Base-by-base conservation (phyloP, 305 asterid genomes). In the Vinca major region DNA sequence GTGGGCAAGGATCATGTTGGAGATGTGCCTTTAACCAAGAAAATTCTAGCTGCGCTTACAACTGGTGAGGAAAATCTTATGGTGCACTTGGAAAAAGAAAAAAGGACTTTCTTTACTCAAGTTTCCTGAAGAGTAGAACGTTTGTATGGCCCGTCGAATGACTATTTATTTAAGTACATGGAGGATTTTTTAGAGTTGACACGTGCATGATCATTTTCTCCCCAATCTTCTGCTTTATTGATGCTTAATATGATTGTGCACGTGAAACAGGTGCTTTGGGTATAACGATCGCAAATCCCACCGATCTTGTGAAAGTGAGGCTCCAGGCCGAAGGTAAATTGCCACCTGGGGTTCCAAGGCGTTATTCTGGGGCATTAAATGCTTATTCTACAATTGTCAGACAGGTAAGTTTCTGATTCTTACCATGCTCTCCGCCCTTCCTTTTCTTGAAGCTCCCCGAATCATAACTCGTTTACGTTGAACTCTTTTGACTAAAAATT, bases 301-400 rank as follows among this genome's bases (percentile, higher is more conserved):
- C 98, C 4, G 98, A 92, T 83, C 97, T 92, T 52, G 97, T 92
- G 39, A 92, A 92, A 82, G 97, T 90, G 60, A 79, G 98, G 61
- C 96, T 92, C 76, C 98, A 92, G 81, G 86, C 97, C 49, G 98
- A 92, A 81, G 98, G 98, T 41, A 92, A 88, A 76, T 79, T 92
- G 71, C 84, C 96, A 51, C 89, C 95, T 55, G 97, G 96, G 68
- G 96, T 89, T 68, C 95, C 97, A 6, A 86, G 90, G 82, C 96
- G 96, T 75, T 92, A 92, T 75, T 78, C 97, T 63, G 98, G 98
- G 69, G 95, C 97, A 43, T 61, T 92, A 62, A 88, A 89, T 86
- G 98, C 98, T 41, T 92, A 92, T 76, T 87, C 96, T 60, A 92
- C 91, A 5, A 92, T 92, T 40, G 81, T 80, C 70, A 88, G 81